These are phyloP conservation scores for Nitzschia sp. DNA, from an alignment of 108 stramenopile genomes.

Conservation along the genomic window DNA sequence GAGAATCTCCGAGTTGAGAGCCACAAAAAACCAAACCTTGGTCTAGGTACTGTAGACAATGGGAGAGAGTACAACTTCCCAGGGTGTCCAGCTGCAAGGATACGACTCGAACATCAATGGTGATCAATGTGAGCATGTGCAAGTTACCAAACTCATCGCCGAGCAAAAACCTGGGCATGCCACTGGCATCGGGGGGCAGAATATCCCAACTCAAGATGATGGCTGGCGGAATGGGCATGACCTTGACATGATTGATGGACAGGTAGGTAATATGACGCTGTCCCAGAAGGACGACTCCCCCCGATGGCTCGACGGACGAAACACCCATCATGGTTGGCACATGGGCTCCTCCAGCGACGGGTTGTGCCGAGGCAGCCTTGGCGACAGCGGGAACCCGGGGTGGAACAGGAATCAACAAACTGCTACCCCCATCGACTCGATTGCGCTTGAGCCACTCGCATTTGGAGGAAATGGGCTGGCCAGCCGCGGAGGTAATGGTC, in stretches of 20 bases:
- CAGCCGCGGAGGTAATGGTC: constrained; percentile 24
- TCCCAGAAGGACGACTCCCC: constrained; percentile 78
- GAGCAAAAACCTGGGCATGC: constrained; percentile 72
- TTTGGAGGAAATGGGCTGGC: not conserved
- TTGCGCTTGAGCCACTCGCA: constrained; percentile 47
- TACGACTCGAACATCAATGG: constrained; percentile 36
- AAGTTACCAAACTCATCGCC: constrained; percentile 86
- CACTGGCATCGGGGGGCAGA: constrained; percentile 48
- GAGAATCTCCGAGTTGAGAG: constrained; percentile 85
- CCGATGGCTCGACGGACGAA: constrained; percentile 21
- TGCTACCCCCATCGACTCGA: constrained; percentile 71
- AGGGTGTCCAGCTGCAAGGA: constrained; percentile 73
- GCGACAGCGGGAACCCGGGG: constrained; percentile 29
- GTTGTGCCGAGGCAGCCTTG: constrained; percentile 20
- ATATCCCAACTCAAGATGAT: constrained; percentile 46
- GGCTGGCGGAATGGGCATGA: constrained; percentile 59
- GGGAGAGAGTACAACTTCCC: constrained; percentile 64
- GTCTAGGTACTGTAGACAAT: constrained; percentile 77
- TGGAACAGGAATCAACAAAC: constrained; percentile 67
- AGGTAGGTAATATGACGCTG: constrained; percentile 77
- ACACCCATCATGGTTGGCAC: not conserved
- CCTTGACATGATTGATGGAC: constrained; percentile 46
- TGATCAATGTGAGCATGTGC: constrained; percentile 72
- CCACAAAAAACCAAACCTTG: constrained; percentile 92
- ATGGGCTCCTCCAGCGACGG: not conserved